Evolutionary conservation across 495 filamentous ascomycete genomes (phyloP).

Genomic region (Penicillium diatomitis): DNA sequence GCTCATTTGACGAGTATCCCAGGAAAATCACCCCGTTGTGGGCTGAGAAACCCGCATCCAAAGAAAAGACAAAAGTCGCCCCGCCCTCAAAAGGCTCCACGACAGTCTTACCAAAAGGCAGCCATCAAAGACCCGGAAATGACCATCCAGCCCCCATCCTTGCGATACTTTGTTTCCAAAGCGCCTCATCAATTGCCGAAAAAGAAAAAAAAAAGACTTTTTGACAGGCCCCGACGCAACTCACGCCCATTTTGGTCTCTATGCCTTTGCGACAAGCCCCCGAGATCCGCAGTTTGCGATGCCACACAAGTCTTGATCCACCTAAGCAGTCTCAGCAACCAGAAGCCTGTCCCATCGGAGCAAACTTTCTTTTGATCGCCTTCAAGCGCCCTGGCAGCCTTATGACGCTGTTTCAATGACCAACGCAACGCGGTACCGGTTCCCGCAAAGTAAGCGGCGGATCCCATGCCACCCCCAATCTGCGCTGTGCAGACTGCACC

Average conservation of each 20-base stretch:
- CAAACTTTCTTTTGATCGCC: constrained; percentile 53
- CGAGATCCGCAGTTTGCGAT: neutral
- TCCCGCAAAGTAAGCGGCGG: constrained; percentile 43
- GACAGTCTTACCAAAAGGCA: too few species aligned
- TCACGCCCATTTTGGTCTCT: neutral
- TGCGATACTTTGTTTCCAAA: too few species aligned
- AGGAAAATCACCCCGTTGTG: neutral
- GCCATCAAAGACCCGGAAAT: too few species aligned
- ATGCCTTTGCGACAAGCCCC: too few species aligned
- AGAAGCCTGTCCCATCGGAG: constrained; percentile 25
- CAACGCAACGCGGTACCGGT: constrained; percentile 57
- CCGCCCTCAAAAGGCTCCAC: too few species aligned
- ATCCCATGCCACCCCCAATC: too few species aligned
- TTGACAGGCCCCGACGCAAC: neutral
- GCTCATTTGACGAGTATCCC: constrained; percentile 7
- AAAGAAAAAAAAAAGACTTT: neutral
- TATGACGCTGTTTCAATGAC: constrained; percentile 51
- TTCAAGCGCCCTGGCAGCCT: constrained; percentile 44
- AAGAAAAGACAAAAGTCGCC: too few species aligned
- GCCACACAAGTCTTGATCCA: neutral
- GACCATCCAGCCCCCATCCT: too few species aligned
- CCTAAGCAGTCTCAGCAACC: constrained; percentile 12
- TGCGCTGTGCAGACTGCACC: too few species aligned
- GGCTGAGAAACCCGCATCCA: too few species aligned
- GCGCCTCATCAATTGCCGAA: neutral